Evolutionary conservation across 2,329 filamentous ascomycete species (phyloP), one percentile per base, ranked within the genome.

Genomic region (Aspergillus ochraceoroseus): DNA sequence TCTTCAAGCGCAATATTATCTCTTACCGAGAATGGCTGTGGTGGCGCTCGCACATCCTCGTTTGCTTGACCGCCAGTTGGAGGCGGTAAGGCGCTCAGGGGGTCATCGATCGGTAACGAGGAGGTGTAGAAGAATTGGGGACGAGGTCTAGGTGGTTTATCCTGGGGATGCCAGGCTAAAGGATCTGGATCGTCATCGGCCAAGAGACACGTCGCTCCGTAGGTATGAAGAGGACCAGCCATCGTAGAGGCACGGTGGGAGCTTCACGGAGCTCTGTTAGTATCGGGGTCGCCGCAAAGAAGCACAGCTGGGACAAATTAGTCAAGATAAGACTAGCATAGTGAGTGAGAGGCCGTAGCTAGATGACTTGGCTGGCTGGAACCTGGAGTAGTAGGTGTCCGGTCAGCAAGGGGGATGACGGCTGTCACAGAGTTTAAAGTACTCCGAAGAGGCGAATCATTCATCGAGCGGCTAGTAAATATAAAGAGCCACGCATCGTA

Each of bases 101-200:
- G 87, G 57, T 95, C 88, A 57, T 95, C 88, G 58, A 95, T 88
- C 19, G 87, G 83, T 34, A 90, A 76, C 8, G 80, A 71, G 7
- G 87, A 92, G 9, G 80, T 77, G 64, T 94, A 95, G 66, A 95
- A 95, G 68, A 87, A 95, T 48, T 87, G 85, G 14, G 83, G 75
- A 20, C 74, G 72, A 38, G 84, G 63, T 17, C 52, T 58, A 0
- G 77, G 73, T 11, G 84, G 83, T 15, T 76, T 71, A 38, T 68
- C 70, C 38, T 52, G 57, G 12, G 54, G 50, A 30, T 57, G 53
- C 43, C 61, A 57, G 30, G 58, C 54, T 27, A 57, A 45, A n/a
- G 54, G 54, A 27, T 63, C 55, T 8, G 63, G 53, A 19, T 60
- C 55, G 32, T 61, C 58, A 32, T 61, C 56, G 63, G 55, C 66